Percentiles rank a stretch among this genome's conserved stretches.
phyloP scores from a whole-genome alignment of 2,329 filamentous ascomycete genomes.

The Thelonectria rubi region DNA sequence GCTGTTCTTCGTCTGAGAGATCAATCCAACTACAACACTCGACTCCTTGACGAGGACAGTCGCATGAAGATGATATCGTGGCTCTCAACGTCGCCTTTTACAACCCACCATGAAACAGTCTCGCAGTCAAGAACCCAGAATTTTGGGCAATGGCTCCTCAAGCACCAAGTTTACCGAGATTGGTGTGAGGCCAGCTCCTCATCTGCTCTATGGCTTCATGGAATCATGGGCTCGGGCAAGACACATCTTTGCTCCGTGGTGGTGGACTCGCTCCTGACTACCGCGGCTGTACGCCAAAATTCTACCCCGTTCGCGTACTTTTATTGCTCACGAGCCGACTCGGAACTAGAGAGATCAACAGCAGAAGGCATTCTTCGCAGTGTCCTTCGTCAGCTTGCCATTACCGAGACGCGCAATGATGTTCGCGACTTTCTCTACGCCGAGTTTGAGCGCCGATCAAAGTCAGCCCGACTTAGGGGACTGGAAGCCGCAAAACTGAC shows the following conservation, averaged over 20 bases:
- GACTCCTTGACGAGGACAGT: neutral
- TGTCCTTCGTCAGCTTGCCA: neutral
- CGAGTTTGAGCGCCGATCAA: conserved; percentile 2
- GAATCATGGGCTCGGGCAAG: conserved; percentile 2
- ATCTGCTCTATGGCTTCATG: neutral
- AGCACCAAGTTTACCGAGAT: neutral
- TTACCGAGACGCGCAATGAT: neutral
- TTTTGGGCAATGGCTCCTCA: conserved; percentile 2
- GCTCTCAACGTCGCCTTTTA: neutral
- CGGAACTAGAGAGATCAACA: neutral
- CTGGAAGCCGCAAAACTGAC: neutral
- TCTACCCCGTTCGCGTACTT: neutral
- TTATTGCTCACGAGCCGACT: neutral
- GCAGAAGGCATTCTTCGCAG: neutral
- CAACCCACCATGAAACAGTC: neutral
- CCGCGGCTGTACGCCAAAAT: neutral
- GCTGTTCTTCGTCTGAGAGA: neutral
- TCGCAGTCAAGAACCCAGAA: neutral
- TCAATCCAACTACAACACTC: conserved; percentile 2
- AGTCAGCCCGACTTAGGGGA: neutral
- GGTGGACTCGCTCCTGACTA: neutral
- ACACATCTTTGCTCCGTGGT: neutral
- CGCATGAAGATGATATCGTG: neutral
- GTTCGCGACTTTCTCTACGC: neutral
- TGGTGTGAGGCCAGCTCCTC: neutral